These are phyloP conservation scores for Lunularia cruciata DNA, from an alignment of 225 moss, liverwort and hornwort genomes.

Conservation along the genomic window DNA sequence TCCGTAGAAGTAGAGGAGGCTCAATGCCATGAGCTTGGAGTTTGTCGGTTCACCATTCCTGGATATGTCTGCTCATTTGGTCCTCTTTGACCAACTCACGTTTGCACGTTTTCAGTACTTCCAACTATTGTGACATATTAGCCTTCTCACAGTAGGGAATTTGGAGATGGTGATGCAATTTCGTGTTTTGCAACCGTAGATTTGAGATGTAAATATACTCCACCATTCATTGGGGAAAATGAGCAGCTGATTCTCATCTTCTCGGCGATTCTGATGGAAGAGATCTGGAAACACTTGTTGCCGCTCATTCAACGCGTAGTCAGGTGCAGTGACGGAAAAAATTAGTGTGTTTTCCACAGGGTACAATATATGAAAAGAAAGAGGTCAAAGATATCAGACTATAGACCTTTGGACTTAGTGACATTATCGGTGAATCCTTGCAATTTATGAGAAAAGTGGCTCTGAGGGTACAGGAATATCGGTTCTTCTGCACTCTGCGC, in stretches of 20 bases:
- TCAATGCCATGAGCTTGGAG: not conserved
- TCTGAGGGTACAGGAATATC: not conserved
- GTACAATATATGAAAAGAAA: slow-evolving; percentile 4
- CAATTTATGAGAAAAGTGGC: not conserved
- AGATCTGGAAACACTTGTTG: not conserved
- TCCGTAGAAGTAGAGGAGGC: slow-evolving; percentile 3
- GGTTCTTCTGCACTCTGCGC: not conserved
- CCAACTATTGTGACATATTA: not conserved
- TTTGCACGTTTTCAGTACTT: not conserved
- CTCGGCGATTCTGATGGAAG: not conserved
- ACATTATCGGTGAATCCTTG: not conserved
- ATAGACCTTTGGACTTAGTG: not conserved
- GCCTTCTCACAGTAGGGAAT: not conserved
- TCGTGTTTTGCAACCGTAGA: not conserved
- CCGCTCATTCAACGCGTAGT: not conserved
- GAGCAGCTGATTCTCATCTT: not conserved
- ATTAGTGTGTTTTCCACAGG: slow-evolving; percentile 6
- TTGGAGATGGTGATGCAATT: slow-evolving; percentile 4
- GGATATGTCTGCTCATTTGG: not conserved
- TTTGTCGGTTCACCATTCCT: not conserved
- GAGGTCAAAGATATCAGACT: not conserved
- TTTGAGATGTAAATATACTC: not conserved
- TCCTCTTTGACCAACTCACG: not conserved
- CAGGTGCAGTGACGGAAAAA: slow-evolving; percentile 10
- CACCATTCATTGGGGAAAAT: not conserved